Conservation (phyloP, 306 rosid genomes). For the Myrica gale region DNA sequence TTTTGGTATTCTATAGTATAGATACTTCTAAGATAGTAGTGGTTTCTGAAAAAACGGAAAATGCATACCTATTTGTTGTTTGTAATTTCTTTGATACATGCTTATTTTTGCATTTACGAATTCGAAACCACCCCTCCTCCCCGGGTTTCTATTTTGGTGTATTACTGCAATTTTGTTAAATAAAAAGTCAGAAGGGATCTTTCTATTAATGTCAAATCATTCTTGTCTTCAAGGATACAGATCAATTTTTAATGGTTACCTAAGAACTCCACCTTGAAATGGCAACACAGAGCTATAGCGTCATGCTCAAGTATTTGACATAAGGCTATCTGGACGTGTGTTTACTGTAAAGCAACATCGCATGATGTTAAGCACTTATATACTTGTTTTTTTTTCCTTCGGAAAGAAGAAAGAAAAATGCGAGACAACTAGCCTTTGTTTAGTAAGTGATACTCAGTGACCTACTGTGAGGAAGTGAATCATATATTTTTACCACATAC, state of each 20-base stretch:
- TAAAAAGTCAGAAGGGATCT: background rate
- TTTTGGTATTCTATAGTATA: constrained; percentile 18
- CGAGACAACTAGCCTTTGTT: background rate
- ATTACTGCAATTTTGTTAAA: background rate
- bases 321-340: background rate
- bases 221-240: background rate
- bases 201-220: background rate
- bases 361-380: background rate
- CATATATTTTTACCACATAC: background rate
- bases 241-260: background rate
- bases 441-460: too few species aligned
- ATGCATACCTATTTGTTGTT: background rate
- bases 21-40: constrained; percentile 16
- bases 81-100: constrained; percentile 14
- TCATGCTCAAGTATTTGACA: background rate
- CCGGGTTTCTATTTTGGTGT: background rate
- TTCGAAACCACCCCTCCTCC: background rate
- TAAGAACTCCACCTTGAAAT: constrained; percentile 5
- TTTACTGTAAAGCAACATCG: background rate
- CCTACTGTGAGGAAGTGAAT: background rate
- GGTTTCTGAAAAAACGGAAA: background rate
- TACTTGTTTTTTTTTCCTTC: background rate
- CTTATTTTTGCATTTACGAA: background rate
- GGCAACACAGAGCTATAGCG: background rate
- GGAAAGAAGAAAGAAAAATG: background rate